Evolutionary conservation across 1,139 yeast genomes (phyloP), one percentile per base, ranked within the genome.

Genomic region (Debaryomycetaceae sp.): DNA sequence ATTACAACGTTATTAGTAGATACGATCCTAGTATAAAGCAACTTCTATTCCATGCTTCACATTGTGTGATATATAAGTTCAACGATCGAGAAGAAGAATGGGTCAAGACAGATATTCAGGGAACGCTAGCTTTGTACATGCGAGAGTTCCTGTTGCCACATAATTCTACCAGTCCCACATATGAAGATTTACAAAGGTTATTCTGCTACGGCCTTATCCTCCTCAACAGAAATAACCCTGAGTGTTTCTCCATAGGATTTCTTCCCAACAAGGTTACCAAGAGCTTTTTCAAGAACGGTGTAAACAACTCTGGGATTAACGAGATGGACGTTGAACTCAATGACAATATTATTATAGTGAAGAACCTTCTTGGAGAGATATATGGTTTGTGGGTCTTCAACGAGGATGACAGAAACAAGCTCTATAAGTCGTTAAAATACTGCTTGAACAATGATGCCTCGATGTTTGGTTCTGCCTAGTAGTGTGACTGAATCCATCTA

Each of bases 301-400:
- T 72, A 62, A 48, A 80, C 70, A 44, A 66, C 67, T 47, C 73
- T 36, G 68, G 77, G 5, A 78, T 80, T 34, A 51, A 57, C 42
- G 68, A 64, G 42, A 81, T 89, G 81, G 86, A 85, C 44, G 85
- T 85, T 36, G 95, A 87, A 53, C 74, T 84, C 49, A 87, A 86
- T 55, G 95, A 85, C 51, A 86, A 86, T 41, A 76, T 90, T 57
- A 81, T 91, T 42, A 90, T 91, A 59, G 80, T 90, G 27, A 86
- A 86, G 61, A 85, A 85, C 52, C 68, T 85, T 38, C 72, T 82
- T 44, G 95, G 89, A 9, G 89, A 85, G 41, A 87, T 90, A 45
- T 90, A 81, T 60, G 97, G 98, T 1, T 71, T 91, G 45, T 91
- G 97, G 97, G 76, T 90, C 22, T 90, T 87, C 60, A 83, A 87